A percentile compares a stretch with the other conserved stretches of the same genome.
Conservation (phyloP, 106 monocot genomes). For the Dendrobium catenatum region DNA sequence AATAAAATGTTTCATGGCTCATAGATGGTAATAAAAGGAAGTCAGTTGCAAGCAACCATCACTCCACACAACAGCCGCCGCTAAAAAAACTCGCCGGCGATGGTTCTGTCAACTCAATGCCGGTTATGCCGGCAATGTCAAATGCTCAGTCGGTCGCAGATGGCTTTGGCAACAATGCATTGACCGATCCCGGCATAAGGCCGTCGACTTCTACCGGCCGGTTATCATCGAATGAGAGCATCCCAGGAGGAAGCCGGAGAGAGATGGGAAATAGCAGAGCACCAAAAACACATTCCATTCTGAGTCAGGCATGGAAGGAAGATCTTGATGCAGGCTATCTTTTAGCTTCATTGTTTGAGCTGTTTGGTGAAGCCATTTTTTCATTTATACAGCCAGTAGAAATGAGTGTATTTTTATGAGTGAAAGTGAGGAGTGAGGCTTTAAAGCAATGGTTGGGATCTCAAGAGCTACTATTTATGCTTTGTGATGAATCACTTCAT, state of each 20-base stretch:
- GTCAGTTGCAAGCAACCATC: conserved; percentile 15
- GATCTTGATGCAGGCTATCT: conserved; percentile 69
- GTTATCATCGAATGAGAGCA: conserved; percentile 15
- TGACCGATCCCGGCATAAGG: conserved; percentile 17
- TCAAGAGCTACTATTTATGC: no score
- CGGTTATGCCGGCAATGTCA: conserved; percentile 13
- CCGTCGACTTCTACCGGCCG: conserved; percentile 35
- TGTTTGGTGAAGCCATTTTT: conserved; percentile 83
- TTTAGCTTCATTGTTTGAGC: conserved; percentile 60
- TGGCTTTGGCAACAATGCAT: conserved; percentile 21
- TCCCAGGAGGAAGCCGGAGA: conserved; percentile 18
- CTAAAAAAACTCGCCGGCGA: conserved; percentile 63
- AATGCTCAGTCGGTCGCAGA: conserved; percentile 23
- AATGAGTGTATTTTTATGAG: conserved; percentile 23
- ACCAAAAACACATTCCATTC: conserved; percentile 22
- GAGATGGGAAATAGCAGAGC: conserved; percentile 13
- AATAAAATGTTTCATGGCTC: background rate
- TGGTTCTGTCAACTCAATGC: conserved; percentile 17
- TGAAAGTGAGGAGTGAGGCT: no score
- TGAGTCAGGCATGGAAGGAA: conserved; percentile 89
- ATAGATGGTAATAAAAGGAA: conserved; percentile 3
- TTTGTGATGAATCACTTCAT: no score
- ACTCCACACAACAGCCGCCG: conserved; percentile 51
- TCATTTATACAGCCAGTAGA: conserved; percentile 71
- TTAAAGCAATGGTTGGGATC: no score